Base-by-base conservation (phyloP, 768 basidiomycete genomes). In the Boletus insuetus region DNA sequence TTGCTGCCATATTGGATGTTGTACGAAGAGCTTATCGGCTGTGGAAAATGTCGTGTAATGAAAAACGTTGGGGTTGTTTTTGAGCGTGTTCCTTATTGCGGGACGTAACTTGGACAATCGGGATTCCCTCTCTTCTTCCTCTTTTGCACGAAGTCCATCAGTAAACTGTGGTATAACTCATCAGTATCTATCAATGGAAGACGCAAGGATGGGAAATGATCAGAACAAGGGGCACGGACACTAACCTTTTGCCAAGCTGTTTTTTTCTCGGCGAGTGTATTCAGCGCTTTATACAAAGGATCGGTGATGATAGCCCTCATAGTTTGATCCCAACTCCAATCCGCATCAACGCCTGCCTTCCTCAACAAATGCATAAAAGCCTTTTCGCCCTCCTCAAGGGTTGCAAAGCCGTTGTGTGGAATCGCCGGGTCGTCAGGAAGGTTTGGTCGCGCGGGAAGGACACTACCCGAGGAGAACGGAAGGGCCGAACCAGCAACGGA, bases 281-380 rank as follows among this genome's bases (percentile, higher is more conserved):
- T 90, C 56, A 99, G 79, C 42, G 94, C 89, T 76, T 93, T 95
- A 76, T 98, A 99, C 60, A 97, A 73, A 42, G 97, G 96, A 77
- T 98, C 96, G 64, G 94, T 98, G 73, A 99, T 96, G 72, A 97
- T 94, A 64, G 92, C 89, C 68, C 95, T 83, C 91, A 98, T 97
- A 49, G 94, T 94, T 75, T 91, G 86, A 71, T 99, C 97, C 97
- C 97, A 99, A 35, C 93, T 93, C 91, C 92, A 98, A 59, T 81
- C 86, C 43, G 89, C 85, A 72, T 93, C 91, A 41, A 98, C 89
- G 32, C 91, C 91, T 44, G 91, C 88, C 74, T 92, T 93, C 63
- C 87, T 82, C 62, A 99, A 74, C 53, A 99, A 76, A 74, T 91
- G 91, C 65, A 86, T 84, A 71, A 99, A 99, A 13, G 95, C 97